phyloP scores from a whole-genome alignment of 2,329 filamentous ascomycete genomes.

The Chaetothyriales sp. region DNA sequence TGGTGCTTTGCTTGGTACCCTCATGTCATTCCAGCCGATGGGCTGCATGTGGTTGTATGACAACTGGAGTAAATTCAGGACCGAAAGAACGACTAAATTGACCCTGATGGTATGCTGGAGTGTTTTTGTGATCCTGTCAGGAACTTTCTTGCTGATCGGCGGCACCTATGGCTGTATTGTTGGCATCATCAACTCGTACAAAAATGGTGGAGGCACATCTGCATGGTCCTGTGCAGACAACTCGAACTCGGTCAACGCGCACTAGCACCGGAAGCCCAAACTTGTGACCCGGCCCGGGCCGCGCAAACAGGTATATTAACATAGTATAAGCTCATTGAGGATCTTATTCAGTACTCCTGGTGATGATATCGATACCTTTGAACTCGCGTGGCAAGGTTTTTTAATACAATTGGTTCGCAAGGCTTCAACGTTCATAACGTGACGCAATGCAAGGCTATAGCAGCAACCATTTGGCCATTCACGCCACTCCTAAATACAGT shows the following conservation, averaged over 20 bases:
- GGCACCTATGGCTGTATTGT: slow-evolving; percentile 30
- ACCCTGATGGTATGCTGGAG: slow-evolving; percentile 28
- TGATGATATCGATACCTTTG: not conserved
- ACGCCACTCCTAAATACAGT: too few species aligned
- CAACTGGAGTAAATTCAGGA: slow-evolving; percentile 27
- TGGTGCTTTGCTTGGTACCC: slow-evolving; percentile 28
- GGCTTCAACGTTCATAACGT: not conserved
- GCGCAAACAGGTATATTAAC: not conserved
- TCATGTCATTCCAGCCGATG: slow-evolving; percentile 35
- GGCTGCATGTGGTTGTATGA: slow-evolving; percentile 41
- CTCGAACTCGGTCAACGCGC: slow-evolving; percentile 4
- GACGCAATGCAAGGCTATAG: not conserved
- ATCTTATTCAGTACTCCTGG: not conserved
- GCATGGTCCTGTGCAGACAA: slow-evolving; percentile 10
- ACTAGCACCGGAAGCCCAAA: not conserved
- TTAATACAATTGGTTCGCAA: not conserved
- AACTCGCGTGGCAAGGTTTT: not conserved
- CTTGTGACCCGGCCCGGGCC: not conserved
- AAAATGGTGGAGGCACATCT: slow-evolving; percentile 1
- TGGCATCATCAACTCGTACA: slow-evolving; percentile 18
- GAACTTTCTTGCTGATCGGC: slow-evolving; percentile 33
- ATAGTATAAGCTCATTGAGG: not conserved
- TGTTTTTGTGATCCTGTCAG: slow-evolving; percentile 30
- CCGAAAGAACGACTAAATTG: slow-evolving; percentile 24
- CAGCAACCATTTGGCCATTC: too few species aligned